These are phyloP conservation scores for Priceomyces carsonii DNA, from an alignment of 805 yeast species.

Conservation along the genomic window DNA sequence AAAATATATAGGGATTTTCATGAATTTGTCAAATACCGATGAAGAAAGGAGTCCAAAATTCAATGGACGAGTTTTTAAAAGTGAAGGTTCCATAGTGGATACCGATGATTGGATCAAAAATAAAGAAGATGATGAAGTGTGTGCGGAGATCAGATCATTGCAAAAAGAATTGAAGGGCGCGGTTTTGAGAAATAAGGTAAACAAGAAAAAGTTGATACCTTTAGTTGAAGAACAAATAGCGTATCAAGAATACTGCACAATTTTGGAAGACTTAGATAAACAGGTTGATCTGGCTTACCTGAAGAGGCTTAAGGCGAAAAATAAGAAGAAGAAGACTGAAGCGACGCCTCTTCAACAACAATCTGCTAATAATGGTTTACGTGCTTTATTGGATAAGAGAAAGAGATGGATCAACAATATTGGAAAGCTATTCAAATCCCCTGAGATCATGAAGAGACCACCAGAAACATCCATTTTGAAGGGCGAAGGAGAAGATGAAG, in stretches of 20 bases:
- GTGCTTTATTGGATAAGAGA: slow-evolving; percentile 82
- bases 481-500: slow-evolving; percentile 30
- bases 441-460: slow-evolving; percentile 71
- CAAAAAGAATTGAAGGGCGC: slow-evolving; percentile 68
- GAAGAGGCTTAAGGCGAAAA: slow-evolving; percentile 76
- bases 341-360: slow-evolving; percentile 52
- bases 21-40: slow-evolving; percentile 50
- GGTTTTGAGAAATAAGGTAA: slow-evolving; percentile 60
- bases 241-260: slow-evolving; percentile 90
- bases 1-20: slow-evolving; percentile 85
- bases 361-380: slow-evolving; percentile 75
- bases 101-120: slow-evolving; percentile 73
- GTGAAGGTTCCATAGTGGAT: slow-evolving; percentile 35
- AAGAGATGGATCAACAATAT: slow-evolving; percentile 85
- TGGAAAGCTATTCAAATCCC: slow-evolving; percentile 77
- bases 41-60: slow-evolving; percentile 26
- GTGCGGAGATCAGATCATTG: slow-evolving; percentile 74
- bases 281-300: slow-evolving; percentile 94
- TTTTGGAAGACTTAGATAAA: slow-evolving; percentile 90
- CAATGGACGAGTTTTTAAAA: slow-evolving; percentile 22
- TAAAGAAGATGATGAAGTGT: slow-evolving; percentile 92
- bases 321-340: slow-evolving; percentile 48
- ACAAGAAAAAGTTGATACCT: slow-evolving; percentile 68
- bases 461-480: slow-evolving; percentile 65
- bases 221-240: slow-evolving; percentile 85